phyloP scores from a whole-genome alignment of 1,139 yeast species.

The Debaryomyces udenii region DNA sequence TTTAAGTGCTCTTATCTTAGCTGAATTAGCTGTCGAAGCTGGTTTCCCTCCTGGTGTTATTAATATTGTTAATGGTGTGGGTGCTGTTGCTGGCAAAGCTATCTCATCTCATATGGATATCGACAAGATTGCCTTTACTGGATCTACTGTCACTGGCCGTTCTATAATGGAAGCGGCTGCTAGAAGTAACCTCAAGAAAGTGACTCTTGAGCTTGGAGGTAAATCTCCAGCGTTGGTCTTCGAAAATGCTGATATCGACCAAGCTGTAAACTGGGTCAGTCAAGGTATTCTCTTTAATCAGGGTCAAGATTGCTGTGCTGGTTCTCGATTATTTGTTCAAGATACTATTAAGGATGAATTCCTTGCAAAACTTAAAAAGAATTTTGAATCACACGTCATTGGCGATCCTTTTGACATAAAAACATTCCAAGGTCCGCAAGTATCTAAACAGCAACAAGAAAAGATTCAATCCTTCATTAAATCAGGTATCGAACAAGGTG shows the following conservation, averaged over 20 bases:
- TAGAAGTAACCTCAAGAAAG: conserved; percentile 33
- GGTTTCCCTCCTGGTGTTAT: conserved; percentile 37
- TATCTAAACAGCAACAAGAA: conserved; percentile 65
- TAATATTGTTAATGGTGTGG: conserved; percentile 36
- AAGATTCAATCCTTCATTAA: conserved; percentile 66
- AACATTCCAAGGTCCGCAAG: conserved; percentile 76
- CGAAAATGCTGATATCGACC: conserved; percentile 29
- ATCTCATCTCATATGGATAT: conserved; percentile 33
- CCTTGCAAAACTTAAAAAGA: conserved; percentile 36
- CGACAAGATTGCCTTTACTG: conserved; percentile 39
- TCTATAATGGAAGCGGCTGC: conserved; percentile 36
- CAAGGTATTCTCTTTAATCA: conserved; percentile 55
- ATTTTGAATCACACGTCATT: conserved; percentile 29
- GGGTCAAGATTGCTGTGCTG: conserved; percentile 80
- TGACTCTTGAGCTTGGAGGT: conserved; percentile 39
- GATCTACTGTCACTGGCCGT: conserved; percentile 38
- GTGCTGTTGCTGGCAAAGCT: conserved; percentile 34
- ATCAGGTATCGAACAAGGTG: conserved; percentile 66
- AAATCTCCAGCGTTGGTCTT: conserved; percentile 37
- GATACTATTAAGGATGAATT: conserved; percentile 65
- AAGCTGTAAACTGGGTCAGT: conserved; percentile 47
- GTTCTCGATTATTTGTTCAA: conserved; percentile 71
- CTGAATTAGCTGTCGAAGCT: conserved; percentile 31
- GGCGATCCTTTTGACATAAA: conserved; percentile 69
- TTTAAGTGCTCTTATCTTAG: conserved; percentile 33